A percentile compares a stretch with the other conserved stretches of the same genome.
These are phyloP conservation scores for Hymenoscyphus occultus DNA, from an alignment of 2,329 filamentous ascomycete genomes.

Conservation along the genomic window DNA sequence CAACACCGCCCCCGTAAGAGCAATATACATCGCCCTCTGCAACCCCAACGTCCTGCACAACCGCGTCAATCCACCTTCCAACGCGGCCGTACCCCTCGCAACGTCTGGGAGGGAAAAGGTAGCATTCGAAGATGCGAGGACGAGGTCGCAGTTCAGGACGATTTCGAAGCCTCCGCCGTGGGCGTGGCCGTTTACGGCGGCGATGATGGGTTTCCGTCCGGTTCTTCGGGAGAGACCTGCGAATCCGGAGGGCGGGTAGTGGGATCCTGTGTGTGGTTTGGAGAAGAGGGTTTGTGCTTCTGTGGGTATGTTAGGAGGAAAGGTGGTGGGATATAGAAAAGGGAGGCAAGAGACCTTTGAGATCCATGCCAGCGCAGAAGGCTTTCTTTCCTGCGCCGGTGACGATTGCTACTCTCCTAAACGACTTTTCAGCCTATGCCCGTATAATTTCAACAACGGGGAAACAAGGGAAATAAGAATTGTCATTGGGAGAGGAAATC, in stretches of 20 bases:
- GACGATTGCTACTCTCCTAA: slow-evolving; percentile 43
- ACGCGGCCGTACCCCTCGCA: slow-evolving; percentile 54
- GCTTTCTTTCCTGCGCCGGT: slow-evolving; percentile 53
- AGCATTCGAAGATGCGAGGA: slow-evolving; percentile 51
- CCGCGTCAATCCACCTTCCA: slow-evolving; percentile 50
- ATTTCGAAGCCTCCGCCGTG: slow-evolving; percentile 57
- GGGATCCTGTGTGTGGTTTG: neutral
- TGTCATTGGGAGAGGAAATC: neutral
- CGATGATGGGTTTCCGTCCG: slow-evolving; percentile 60
- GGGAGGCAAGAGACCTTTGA: slow-evolving; percentile 10
- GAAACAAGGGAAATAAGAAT: slow-evolving; percentile 10
- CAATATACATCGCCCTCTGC: slow-evolving; percentile 26
- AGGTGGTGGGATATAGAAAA: neutral
- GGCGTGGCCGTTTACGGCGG: slow-evolving; percentile 56
- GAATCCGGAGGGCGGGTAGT: slow-evolving; percentile 49
- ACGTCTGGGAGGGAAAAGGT: slow-evolving; percentile 57
- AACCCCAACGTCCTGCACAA: slow-evolving; percentile 45
- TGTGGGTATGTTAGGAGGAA: neutral
- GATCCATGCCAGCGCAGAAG: slow-evolving; percentile 54
- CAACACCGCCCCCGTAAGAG: slow-evolving; percentile 43
- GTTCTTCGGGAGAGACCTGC: slow-evolving; percentile 52
- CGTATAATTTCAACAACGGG: neutral
- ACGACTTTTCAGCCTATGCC: neutral
- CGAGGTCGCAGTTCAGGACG: slow-evolving; percentile 50
- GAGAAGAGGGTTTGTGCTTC: slow-evolving; percentile 8